Evolutionary conservation across 2,329 filamentous ascomycete species (phyloP), one percentile per base, ranked within the genome.

Genomic region (Torrubiella hemipterigena): DNA sequence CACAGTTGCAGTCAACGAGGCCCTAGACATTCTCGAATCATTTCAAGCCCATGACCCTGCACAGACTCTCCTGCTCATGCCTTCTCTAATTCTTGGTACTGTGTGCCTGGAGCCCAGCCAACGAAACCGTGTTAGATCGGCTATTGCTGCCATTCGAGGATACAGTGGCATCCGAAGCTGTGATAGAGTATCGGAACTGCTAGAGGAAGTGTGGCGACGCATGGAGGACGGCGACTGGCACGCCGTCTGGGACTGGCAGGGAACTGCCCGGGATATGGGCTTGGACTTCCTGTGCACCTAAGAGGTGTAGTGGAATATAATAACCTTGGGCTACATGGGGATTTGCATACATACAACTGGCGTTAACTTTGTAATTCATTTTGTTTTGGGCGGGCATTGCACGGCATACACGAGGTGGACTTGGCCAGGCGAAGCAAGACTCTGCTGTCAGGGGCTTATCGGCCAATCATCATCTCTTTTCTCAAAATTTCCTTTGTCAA

Each of bases 171-270:
- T 77, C 17, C 60, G 66, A 16, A 77, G 75, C 42, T 66, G 68
- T 17, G 67, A 75, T 39, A 59, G 64, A 10, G 66, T 67, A 4
- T 39, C 55, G 12, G 56, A 70, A 36, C 49, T 78, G 2, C 58
- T 78, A 10, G 66, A 73, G 40, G 64, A 69, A 41, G 56, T 77
- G 4, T 78, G 73, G 73, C 50, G 56, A 15, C 56, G 69, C 15
- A 77, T 77, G 69, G 68, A 67, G 17, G 48, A 51, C 8, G 69
- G 65, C 14, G 67, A 77, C 30, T 76, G 70, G 65, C 42, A 58
- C 17, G 59, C 61, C 13, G 70, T 69, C 7, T 79, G 74, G 74
- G 74, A 79, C 47, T 78, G 73, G 73, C 72, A 77, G 38, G 55
- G 56, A 4, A 60, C 77, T 17, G 71, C 72, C 2, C 52, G 58